A percentile compares a stretch with the other conserved stretches of the same genome.
Conservation (phyloP, 179 eudicot species). For the Silene vulgaris region DNA sequence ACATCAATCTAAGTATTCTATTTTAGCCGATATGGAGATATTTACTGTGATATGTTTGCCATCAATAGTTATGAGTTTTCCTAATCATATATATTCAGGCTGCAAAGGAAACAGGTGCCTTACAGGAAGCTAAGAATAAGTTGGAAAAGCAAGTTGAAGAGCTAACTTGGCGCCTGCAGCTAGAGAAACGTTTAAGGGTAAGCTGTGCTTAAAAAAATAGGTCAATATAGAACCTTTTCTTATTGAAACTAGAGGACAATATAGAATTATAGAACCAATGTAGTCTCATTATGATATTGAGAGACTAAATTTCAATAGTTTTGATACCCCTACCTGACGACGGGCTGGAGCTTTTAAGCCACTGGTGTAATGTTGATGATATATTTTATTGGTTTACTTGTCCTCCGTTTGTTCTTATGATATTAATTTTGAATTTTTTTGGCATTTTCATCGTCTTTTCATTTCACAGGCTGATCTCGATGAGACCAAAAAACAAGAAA, state of each 20-base stretch:
- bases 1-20: neutral
- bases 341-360: conserved; percentile 6
- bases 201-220: conserved; percentile 20
- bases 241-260: neutral
- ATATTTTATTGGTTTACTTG: neutral
- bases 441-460: neutral
- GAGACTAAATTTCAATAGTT: neutral
- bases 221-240: neutral
- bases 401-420: neutral
- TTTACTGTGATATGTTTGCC: neutral
- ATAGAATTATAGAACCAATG: neutral
- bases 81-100: conserved; percentile 40
- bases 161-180: conserved; percentile 52
- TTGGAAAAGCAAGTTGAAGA: conserved; percentile 84
- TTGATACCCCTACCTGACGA: neutral
- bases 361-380: neutral
- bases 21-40: neutral
- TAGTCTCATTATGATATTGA: conserved; percentile 5
- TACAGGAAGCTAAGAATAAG: conserved; percentile 69
- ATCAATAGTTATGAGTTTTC: neutral
- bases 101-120: conserved; percentile 73
- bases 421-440: neutral
- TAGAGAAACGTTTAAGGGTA: conserved; percentile 75
- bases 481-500: conserved; percentile 70
- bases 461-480: conserved; percentile 54